Evolutionary conservation across 1,139 yeast species (phyloP), one percentile per base, ranked within the genome.

Genomic region (Maudiozyma humilis): DNA sequence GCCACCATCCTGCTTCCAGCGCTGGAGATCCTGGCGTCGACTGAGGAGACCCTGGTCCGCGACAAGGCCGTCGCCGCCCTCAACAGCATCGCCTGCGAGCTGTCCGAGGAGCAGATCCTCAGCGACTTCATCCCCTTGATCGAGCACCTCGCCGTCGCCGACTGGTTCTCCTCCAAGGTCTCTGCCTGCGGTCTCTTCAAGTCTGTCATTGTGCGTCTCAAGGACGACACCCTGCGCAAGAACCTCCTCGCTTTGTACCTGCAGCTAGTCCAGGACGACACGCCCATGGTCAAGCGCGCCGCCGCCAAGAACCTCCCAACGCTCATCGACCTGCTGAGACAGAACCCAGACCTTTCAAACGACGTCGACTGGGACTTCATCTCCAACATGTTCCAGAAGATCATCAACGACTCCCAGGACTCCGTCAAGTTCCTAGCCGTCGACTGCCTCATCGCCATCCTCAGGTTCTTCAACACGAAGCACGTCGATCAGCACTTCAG

Each of bases 21-120:
- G n/a, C 73, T 93, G 60, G 89, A 91, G 55, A 78, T 84, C 48
- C 76, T 93, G 53, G 89, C 95, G 4, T 83, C 93, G 13, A 84
- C 93, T 63, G 99, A 93, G 66, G 99, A 93, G 65, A 97, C 98
- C n/a, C 75, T 89, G 41, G 98, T 93, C 23, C 76, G 98, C 57
- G 97, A 91, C 58, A 85, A 86, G 59, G 97, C 98, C 12, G 89
- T 91, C 43, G 85, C 77, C 31, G 85, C 97, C 1, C 71, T 93
- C 55, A 84, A 87, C 62, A 70, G 70, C 44, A 76, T 91, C 51
- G 79, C 89, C 48, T 67, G 69, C 45, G 79, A 78, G 42, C 72
- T 91, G 57, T 67, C 82, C n/a, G 66, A 72, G 44, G 78, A 75
- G 19, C 95, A 88, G 62, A 68, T 88, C 38, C 74, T 73, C 50